Base-by-base conservation (phyloP, 2,329 filamentous ascomycete genomes). In the Monilinia vaccinii-corymbosi region DNA sequence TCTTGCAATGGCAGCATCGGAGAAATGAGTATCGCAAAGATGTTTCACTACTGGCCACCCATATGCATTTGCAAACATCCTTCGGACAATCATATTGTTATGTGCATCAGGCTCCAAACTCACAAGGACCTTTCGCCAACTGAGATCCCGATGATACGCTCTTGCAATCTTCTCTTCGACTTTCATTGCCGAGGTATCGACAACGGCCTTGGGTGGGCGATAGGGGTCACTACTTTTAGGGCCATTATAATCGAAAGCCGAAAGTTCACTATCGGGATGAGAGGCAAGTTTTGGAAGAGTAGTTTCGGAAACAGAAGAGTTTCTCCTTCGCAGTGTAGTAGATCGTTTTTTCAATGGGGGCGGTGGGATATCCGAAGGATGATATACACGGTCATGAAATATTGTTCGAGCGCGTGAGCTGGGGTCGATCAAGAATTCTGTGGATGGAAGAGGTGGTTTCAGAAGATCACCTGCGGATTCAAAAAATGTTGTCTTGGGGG, bases 131-230 rank as follows among this genome's bases (percentile, higher is more conserved):
- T 99, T 99, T 49, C 94, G 88, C 94, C 94, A 99, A 1, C 90
- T 89, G 23, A 99, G 76, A 64, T 91, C 91, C 14, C 86, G 85
- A 73, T 99, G 94, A 75, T 99, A 99, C 16, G 91, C 94, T 50
- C 94, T 84, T 1, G 94, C 94, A 66, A 99, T 99, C 75, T 97
- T 97, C 73, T 99, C 94, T 73, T 99, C 94, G 0, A 97, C 91
- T 64, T 89, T 90, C 84, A 97, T 92, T 64, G 77, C 83, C 11
- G 85, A 83, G 18, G 75, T 79, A 67, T 88, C 85, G 3, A 84
- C 71, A 0, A 80, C 71, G 9, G 80, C 76, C 40, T 77, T 72
- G 16, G 73, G 70, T 38, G 75, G 73, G 65, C 76, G 78, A 52
- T 78, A 74, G 0, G 77, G 77, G 58, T 76, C 77, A 2, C 77